These are phyloP conservation scores for Colletotrichum gigasporum DNA, from an alignment of 2,329 filamentous ascomycete species.

Conservation along the genomic window DNA sequence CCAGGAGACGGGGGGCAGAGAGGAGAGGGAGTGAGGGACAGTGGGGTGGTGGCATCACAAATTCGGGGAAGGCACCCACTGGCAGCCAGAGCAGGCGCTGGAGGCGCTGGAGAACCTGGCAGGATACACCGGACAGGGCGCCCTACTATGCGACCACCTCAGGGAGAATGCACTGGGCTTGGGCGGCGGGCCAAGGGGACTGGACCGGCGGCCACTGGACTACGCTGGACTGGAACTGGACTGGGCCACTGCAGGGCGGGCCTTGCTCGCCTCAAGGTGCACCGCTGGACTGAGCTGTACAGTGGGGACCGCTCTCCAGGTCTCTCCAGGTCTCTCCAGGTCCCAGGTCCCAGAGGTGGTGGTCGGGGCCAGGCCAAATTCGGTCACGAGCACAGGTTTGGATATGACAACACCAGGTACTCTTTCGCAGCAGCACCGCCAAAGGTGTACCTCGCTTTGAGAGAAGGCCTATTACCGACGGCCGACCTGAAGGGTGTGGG, in stretches of 20 bases:
- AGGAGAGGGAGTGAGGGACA: not conserved
- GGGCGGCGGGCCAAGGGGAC: not conserved
- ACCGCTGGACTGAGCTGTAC: constrained; percentile 4
- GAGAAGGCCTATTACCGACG: constrained; percentile 1
- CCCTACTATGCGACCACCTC: not conserved
- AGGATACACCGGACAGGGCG: too few relatives aligned
- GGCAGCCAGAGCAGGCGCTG: not conserved
- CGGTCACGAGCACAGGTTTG: not conserved
- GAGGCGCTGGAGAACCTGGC: not conserved
- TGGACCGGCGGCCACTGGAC: not conserved
- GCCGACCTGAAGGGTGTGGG: constrained; percentile 10
- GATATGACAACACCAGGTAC: not conserved
- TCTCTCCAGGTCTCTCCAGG: not conserved
- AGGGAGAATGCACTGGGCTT: not conserved
- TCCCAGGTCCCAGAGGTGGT: too few relatives aligned
- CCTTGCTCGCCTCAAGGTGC: too few relatives aligned
- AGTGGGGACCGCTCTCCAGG: not conserved
- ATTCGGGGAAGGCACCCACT: constrained; percentile 2
- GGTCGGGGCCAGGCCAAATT: not conserved
- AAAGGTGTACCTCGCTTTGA: not conserved
- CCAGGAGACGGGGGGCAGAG: not conserved
- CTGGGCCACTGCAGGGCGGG: constrained; percentile 7
- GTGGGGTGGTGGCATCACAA: constrained; percentile 25
- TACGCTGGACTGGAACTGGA: constrained; percentile 1
- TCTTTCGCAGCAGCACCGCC: not conserved